Percentiles rank a stretch among this genome's conserved stretches.
These are phyloP conservation scores for Trichoderma brevicompactum DNA, from an alignment of 2,329 filamentous ascomycete genomes.

Conservation along the genomic window DNA sequence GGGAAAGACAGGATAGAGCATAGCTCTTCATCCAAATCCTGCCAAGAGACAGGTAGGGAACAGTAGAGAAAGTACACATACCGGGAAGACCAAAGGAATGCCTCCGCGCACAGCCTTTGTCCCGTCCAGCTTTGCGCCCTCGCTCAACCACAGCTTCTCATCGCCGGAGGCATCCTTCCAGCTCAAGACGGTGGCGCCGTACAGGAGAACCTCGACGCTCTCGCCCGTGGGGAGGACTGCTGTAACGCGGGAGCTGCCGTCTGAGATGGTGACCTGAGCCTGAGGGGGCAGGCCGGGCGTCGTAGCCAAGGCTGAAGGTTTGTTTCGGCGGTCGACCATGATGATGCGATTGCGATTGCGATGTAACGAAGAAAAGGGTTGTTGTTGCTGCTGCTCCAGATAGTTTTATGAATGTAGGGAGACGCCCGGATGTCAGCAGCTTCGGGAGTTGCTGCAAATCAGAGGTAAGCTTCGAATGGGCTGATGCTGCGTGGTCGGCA, in stretches of 20 bases:
- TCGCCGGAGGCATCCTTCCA: conserved; percentile 83
- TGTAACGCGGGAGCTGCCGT: conserved; percentile 72
- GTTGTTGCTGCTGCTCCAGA: too few species aligned
- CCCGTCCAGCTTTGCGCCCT: conserved; percentile 80
- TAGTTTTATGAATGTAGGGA: too few species aligned
- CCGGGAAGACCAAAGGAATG: conserved; percentile 90
- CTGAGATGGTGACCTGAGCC: conserved; percentile 73
- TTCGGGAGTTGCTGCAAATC: background rate
- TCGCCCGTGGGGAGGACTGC: conserved; percentile 85
- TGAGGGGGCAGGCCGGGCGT: conserved; percentile 75
- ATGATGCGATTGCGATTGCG: conserved; percentile 18
- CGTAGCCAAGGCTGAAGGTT: conserved; percentile 75
- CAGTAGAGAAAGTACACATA: conserved; percentile 51
- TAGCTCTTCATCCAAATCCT: too few species aligned
- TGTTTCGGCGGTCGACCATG: conserved; percentile 85
- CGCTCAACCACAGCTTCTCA: conserved; percentile 87
- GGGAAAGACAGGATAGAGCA: background rate
- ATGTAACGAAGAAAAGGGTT: too few species aligned
- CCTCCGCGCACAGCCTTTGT: conserved; percentile 89
- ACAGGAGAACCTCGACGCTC: conserved; percentile 82
- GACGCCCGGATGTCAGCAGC: background rate
- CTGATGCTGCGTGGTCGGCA: background rate
- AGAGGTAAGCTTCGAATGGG: background rate
- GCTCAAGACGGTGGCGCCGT: conserved; percentile 87
- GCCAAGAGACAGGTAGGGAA: background rate